Conservation (phyloP, 306 rosid species). For the Styphnolobium japonicum region DNA sequence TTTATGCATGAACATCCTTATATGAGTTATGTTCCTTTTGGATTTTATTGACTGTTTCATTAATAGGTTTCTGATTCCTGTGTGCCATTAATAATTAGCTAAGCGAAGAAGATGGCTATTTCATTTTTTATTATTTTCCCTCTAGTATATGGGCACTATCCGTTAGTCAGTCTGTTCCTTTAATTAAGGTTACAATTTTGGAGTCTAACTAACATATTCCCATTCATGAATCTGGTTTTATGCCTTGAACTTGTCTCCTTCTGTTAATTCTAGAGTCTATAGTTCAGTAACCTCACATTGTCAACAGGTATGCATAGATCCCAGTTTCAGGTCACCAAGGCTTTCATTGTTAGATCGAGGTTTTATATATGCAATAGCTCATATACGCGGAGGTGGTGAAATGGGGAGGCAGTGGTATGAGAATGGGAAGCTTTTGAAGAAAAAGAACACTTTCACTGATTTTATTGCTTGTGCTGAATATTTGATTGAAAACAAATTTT, state of each 20-base stretch:
- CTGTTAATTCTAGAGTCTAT: neutral
- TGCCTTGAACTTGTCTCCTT: neutral
- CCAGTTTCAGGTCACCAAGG: constrained; percentile 73
- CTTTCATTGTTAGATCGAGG: constrained; percentile 89
- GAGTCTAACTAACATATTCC: constrained; percentile 8
- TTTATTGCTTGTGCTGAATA: constrained; percentile 88
- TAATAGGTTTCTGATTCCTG: constrained; percentile 14
- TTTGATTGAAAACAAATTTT: constrained; percentile 69
- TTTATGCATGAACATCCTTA: neutral
- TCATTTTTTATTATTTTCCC: neutral
- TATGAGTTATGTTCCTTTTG: neutral
- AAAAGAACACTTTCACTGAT: constrained; percentile 88
- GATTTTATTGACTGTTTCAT: constrained; percentile 11
- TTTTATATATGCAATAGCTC: constrained; percentile 85
- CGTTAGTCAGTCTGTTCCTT: constrained; percentile 10
- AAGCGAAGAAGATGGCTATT: neutral
- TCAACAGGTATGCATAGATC: constrained; percentile 70
- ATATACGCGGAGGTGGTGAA: constrained; percentile 96
- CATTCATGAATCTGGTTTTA: constrained; percentile 6
- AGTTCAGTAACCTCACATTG: constrained; percentile 16
- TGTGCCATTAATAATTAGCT: neutral
- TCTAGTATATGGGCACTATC: constrained; percentile 1
- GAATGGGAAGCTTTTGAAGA: constrained; percentile 85
- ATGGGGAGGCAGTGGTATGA: constrained; percentile 99
- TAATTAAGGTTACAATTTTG: constrained; percentile 12